Evolutionary conservation across 352 stramenopile species (phyloP).

Genomic region (Phytophthora pseudosyringae): DNA sequence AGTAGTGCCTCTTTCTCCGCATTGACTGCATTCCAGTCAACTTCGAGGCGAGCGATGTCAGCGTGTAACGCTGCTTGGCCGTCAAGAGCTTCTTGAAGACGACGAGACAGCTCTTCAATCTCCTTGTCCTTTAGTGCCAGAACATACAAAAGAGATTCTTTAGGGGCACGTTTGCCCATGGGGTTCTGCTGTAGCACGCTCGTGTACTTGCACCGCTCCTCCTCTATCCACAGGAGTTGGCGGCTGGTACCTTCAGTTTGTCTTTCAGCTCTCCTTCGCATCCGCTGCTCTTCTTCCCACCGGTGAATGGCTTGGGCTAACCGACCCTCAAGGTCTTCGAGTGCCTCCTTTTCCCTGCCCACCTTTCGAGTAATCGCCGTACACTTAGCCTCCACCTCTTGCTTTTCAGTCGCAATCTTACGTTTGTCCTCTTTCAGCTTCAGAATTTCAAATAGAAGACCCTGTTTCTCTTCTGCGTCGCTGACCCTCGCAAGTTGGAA

Average conservation of each 20-base stretch:
- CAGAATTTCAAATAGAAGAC: conserved; percentile 49
- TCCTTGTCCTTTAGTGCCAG: conserved; percentile 68
- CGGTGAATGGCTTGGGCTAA: conserved; percentile 59
- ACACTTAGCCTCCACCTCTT: conserved; percentile 31
- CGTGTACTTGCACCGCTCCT: conserved; percentile 58
- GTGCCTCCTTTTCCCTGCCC: conserved; percentile 53
- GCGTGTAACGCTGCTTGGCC: conserved; percentile 8
- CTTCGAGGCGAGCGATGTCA: conserved; percentile 14
- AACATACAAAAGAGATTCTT: conserved; percentile 43
- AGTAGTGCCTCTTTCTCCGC: conserved; percentile 27
- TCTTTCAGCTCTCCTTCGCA: conserved; percentile 43
- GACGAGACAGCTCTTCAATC: conserved; percentile 28
- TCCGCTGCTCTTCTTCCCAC: conserved; percentile 61
- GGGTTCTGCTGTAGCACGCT: conserved; percentile 49
- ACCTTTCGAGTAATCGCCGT: conserved; percentile 41
- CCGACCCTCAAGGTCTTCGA: conserved; percentile 63
- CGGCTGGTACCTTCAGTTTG: conserved; percentile 37
- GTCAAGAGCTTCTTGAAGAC: conserved; percentile 19
- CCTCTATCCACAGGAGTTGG: conserved; percentile 58
- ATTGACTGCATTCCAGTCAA: conserved; percentile 1
- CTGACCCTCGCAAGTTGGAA: conserved; percentile 30
- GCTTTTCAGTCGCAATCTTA: conserved; percentile 37
- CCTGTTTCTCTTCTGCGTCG: conserved; percentile 53
- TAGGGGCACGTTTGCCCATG: conserved; percentile 33
- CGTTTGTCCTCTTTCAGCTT: conserved; percentile 60